Base-by-base conservation (phyloP, 768 basidiomycete species). In the Epithele typhae region DNA sequence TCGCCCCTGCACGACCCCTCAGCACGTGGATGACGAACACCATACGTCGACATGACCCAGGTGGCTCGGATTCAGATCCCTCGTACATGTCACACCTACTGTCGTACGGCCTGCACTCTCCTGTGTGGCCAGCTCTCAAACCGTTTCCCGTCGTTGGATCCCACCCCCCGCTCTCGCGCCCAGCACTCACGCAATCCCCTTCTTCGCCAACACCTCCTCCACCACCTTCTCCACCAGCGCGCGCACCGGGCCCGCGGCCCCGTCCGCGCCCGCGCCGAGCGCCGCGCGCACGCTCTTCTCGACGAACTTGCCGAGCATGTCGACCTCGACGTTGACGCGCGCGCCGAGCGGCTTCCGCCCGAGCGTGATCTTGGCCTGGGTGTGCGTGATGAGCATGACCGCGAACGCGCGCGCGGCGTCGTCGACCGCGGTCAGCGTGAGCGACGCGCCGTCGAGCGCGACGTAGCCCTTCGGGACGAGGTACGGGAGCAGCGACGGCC, bases 361-460 rank as follows among this genome's bases (percentile, higher is more conserved):
- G 42, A 99, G 73, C 2, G 89, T 85, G 47, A 97, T 84, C 66
- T 84, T 92, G 58, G 82, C 70, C 62, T 96, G 95, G 10, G 92
- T 94, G 67, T 98, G 94, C 57, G 80, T 80, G 67, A 99, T 94
- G 54, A 99, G 79, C 94, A 98, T 98, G 42, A 99, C 77, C 25
- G 84, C 82, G 60, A 98, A 95, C 35, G 69, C 78, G 32, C 79
- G 64, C 49, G 71, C 59, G 21, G 58, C 52, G 63, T 87, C 81
- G 66, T 82, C 67, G 25, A 98, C 92, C 24, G 70, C 70, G 0
- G 93, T 97, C 57, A 99, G 56, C 2, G 96, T 99, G 36, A 99
- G 75, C 5, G 93, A 96, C 7, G 93, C 79, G 15, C 96, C 96
- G 62, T 99, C 96, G 55, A 99, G 79, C 9, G 93, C 81, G 51